phyloP scores from a whole-genome alignment of 2,329 filamentous ascomycete genomes.

The Cladosporium halotolerans region DNA sequence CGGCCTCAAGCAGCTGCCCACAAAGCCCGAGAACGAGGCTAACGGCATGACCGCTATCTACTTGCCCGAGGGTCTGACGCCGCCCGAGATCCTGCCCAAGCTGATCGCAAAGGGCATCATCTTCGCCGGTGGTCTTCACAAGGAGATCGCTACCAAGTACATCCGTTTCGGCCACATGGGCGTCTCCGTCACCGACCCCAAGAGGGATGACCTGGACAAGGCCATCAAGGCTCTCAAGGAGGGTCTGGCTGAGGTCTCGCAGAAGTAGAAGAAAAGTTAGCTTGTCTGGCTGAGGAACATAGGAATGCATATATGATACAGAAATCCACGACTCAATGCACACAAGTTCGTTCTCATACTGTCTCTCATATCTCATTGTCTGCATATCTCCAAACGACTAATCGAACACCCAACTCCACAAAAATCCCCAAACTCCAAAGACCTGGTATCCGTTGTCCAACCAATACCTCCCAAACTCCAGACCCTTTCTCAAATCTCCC shows the following conservation, averaged over 20 bases:
- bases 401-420: not conserved
- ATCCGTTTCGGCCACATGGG: constrained; percentile 98
- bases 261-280: not conserved
- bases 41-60: constrained; percentile 98
- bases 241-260: constrained; percentile 57
- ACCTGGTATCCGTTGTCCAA: not conserved
- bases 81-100: constrained; percentile 76
- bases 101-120: constrained; percentile 82
- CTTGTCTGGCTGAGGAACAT: too few relatives aligned
- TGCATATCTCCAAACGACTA: too few relatives aligned
- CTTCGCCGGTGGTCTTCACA: constrained; percentile 92
- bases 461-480: not conserved
- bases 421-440: not conserved
- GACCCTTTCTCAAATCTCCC: not conserved
- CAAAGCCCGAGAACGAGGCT: constrained; percentile 82
- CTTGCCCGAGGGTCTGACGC: constrained; percentile 75
- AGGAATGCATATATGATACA: too few relatives aligned
- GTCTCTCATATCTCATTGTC: too few relatives aligned
- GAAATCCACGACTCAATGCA: too few relatives aligned
- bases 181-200: constrained; percentile 78
- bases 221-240: constrained; percentile 73
- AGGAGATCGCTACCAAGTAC: constrained; percentile 89
- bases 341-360: too few relatives aligned
- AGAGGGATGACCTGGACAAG: constrained; percentile 73
- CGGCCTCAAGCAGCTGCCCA: constrained; percentile 79